Percentiles rank a stretch among this genome's conserved stretches.
These are phyloP conservation scores for Cytospora leucostoma DNA, from an alignment of 2,329 filamentous ascomycete species.

Conservation along the genomic window DNA sequence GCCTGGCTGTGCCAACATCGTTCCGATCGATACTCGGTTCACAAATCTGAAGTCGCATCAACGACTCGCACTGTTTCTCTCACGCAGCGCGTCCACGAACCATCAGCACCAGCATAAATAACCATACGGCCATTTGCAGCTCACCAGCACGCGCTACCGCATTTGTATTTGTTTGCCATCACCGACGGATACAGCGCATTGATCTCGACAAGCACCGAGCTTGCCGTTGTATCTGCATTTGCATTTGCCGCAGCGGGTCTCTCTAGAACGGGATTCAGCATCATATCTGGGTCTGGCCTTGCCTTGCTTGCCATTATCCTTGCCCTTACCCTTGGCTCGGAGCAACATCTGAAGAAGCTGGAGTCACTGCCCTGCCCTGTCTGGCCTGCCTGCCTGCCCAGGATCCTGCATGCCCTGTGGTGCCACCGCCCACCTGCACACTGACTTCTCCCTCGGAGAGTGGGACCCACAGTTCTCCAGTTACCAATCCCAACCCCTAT, in stretches of 20 bases:
- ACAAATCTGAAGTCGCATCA: slow-evolving; percentile 40
- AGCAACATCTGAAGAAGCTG: neutral
- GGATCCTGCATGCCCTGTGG: neutral
- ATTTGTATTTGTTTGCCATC: slow-evolving; percentile 26
- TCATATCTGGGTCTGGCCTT: slow-evolving; percentile 11
- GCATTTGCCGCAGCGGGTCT: slow-evolving; percentile 24
- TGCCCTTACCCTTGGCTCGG: slow-evolving; percentile 16
- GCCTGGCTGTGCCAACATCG: slow-evolving; percentile 34
- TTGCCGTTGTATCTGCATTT: neutral
- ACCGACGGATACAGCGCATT: neutral
- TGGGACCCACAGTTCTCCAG: slow-evolving; percentile 23
- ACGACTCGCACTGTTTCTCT: slow-evolving; percentile 10
- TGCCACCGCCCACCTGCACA: neutral
- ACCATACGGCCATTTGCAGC: neutral
- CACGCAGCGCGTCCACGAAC: slow-evolving; percentile 13
- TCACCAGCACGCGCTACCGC: slow-evolving; percentile 17
- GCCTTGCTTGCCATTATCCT: slow-evolving; percentile 1
- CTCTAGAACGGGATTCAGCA: slow-evolving; percentile 23
- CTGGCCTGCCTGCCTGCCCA: no score
- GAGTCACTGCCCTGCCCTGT: neutral
- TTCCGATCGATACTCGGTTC: slow-evolving; percentile 43
- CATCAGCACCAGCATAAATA: neutral
- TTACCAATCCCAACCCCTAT: slow-evolving; percentile 28
- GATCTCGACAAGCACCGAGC: slow-evolving; percentile 2
- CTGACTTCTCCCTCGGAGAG: slow-evolving; percentile 20